Percentiles rank a stretch among this genome's conserved stretches.
phyloP scores from a whole-genome alignment of 768 basidiomycete species.

The Hygrophoropsis aurantiaca region DNA sequence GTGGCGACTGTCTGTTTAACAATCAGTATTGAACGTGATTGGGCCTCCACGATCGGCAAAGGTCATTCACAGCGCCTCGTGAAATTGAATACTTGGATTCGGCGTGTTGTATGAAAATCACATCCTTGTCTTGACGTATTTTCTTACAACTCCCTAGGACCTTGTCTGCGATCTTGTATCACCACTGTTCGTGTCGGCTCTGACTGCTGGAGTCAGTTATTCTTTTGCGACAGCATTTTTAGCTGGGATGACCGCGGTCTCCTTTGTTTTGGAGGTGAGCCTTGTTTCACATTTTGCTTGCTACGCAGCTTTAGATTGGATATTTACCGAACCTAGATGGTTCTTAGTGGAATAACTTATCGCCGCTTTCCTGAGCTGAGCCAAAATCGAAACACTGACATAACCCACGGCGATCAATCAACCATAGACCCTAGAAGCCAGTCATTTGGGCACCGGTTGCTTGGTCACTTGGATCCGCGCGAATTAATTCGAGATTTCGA shows the following conservation, averaged over 20 bases:
- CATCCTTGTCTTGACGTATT: neutral
- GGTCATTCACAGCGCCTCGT: conserved; percentile 35
- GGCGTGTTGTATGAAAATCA: conserved; percentile 21
- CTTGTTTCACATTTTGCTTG: neutral
- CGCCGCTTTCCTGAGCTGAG: no score
- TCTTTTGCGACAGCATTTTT: conserved; percentile 33
- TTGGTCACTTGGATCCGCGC: no score
- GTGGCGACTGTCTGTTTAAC: conserved; percentile 42
- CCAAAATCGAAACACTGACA: no score
- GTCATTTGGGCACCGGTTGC: no score
- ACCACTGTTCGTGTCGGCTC: conserved; percentile 49
- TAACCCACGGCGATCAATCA: no score
- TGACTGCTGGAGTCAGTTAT: conserved; percentile 37
- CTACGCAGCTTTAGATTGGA: no score
- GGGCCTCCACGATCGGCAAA: conserved; percentile 44
- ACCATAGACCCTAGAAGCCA: no score
- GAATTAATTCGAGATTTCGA: no score
- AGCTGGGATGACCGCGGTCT: conserved; percentile 32
- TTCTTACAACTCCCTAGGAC: conserved; percentile 26
- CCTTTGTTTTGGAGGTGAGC: conserved; percentile 43
- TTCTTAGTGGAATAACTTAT: no score
- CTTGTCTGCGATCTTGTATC: conserved; percentile 49
- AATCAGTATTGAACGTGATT: conserved; percentile 51
- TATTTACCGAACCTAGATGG: no score
- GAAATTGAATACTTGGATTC: conserved; percentile 42